phyloP scores from a whole-genome alignment of 169 alveolate species.

The Cryptosporidium parvum region DNA sequence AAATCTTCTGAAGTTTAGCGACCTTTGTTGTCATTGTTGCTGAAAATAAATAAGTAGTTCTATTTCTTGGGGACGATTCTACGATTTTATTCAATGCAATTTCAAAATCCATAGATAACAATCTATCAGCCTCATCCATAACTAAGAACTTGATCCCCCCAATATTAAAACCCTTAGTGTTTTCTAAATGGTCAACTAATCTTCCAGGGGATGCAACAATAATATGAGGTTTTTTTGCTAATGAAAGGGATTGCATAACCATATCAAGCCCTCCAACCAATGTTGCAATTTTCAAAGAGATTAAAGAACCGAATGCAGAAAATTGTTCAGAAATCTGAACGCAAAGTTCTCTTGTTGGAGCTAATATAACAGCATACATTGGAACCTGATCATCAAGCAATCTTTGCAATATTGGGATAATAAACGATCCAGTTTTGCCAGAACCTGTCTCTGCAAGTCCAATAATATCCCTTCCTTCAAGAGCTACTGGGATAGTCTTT shows the following conservation, averaged over 20 bases:
- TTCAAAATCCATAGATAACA: slow-evolving; percentile 96
- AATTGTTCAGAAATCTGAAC: slow-evolving; percentile 97
- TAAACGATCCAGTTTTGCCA: slow-evolving; percentile 96
- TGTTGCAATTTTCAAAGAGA: slow-evolving; percentile 92
- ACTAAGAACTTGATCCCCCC: slow-evolving; percentile 90
- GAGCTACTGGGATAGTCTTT: slow-evolving; percentile 92
- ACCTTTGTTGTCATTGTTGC: slow-evolving; percentile 99
- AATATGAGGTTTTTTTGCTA: slow-evolving; percentile 97
- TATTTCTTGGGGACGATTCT: slow-evolving; percentile 90
- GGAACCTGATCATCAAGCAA: slow-evolving; percentile 89
- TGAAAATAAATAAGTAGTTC: slow-evolving; percentile 96
- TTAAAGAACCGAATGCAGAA: slow-evolving; percentile 92
- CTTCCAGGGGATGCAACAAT: slow-evolving; percentile 99
- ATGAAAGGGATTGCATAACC: slow-evolving; percentile 93
- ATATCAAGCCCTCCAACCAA: slow-evolving; percentile 98
- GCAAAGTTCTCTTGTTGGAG: slow-evolving; percentile 99
- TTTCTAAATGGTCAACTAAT: slow-evolving; percentile 97
- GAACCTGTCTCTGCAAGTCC: slow-evolving; percentile 99
- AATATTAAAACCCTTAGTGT: slow-evolving; percentile 97
- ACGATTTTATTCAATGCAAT: slow-evolving; percentile 95
- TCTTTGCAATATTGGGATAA: slow-evolving; percentile 95
- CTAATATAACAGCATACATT: slow-evolving; percentile 90
- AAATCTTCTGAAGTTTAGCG: slow-evolving; percentile 95
- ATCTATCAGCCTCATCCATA: slow-evolving; percentile 97
- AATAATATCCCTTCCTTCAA: slow-evolving; percentile 95